Conservation (phyloP, 1,284 basidiomycete genomes). For the Tremellales sp. region DNA sequence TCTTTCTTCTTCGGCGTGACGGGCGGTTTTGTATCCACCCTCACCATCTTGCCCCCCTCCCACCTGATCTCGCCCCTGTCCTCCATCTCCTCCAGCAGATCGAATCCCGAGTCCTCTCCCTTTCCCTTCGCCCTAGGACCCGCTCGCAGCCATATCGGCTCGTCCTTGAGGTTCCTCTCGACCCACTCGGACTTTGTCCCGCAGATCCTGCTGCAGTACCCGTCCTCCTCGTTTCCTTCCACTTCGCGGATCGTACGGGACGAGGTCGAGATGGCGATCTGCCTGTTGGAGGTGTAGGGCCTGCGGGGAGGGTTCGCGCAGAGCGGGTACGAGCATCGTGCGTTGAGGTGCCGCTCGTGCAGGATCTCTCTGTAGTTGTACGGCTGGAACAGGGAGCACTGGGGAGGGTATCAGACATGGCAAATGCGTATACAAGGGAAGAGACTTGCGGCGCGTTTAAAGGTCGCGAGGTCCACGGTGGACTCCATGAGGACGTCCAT, state of each 20-base stretch:
- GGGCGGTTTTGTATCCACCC: not conserved
- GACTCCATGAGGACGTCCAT: slow-evolving; percentile 30
- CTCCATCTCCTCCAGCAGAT: slow-evolving; percentile 34
- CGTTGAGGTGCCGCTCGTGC: slow-evolving; percentile 41
- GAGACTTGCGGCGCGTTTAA: slow-evolving; percentile 26
- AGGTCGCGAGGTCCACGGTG: slow-evolving; percentile 16
- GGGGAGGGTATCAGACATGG: not conserved
- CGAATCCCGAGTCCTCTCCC: slow-evolving; percentile 12
- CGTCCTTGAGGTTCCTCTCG: slow-evolving; percentile 19
- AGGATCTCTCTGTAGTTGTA: slow-evolving; percentile 31
- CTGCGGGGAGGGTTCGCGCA: slow-evolving; percentile 27
- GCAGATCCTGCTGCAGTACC: slow-evolving; percentile 31
- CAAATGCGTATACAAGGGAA: not conserved
- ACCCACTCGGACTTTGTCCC: slow-evolving; percentile 26
- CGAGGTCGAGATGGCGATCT: slow-evolving; percentile 24
- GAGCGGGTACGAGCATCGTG: slow-evolving; percentile 35
- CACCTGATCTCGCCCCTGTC: slow-evolving; percentile 13
- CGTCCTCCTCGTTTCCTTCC: slow-evolving; percentile 37
- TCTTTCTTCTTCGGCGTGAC: not conserved
- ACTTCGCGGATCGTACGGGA: slow-evolving; percentile 27
- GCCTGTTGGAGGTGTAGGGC: slow-evolving; percentile 23
- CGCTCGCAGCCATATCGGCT: slow-evolving; percentile 29
- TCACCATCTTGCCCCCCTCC: not conserved
- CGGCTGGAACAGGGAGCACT: slow-evolving; percentile 21
- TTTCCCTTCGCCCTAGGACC: slow-evolving; percentile 6